Conservation (phyloP, 805 yeast genomes). For the Kodamaea neixiangensis region DNA sequence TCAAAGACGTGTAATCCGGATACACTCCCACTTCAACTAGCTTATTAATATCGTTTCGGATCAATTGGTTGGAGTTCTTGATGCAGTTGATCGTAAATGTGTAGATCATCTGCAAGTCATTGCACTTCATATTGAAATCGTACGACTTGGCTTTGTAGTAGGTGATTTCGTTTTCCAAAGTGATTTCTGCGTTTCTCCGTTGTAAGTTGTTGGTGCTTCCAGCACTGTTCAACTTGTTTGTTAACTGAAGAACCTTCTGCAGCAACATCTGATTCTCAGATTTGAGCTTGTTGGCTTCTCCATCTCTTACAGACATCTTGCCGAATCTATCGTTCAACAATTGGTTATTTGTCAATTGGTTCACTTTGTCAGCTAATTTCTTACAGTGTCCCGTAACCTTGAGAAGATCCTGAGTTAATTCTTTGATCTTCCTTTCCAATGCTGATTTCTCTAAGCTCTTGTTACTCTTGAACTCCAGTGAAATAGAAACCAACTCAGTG, state of each 20-base stretch:
- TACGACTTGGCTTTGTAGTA: slow-evolving; percentile 49
- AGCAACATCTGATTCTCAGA: slow-evolving; percentile 12
- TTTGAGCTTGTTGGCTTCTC: slow-evolving; percentile 9
- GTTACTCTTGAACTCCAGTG: slow-evolving; percentile 33
- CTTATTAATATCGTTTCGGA: slow-evolving; percentile 30
- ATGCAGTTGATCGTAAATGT: slow-evolving; percentile 30
- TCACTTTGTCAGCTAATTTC: slow-evolving; percentile 30
- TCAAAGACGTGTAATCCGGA: slow-evolving; percentile 29
- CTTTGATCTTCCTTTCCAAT: slow-evolving; percentile 29
- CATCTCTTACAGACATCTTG: slow-evolving; percentile 1
- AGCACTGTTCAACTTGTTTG: slow-evolving; percentile 24
- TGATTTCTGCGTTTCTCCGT: slow-evolving; percentile 21
- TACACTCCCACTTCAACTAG: slow-evolving; percentile 34
- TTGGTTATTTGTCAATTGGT: slow-evolving; percentile 15
- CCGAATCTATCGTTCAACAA: slow-evolving; percentile 11
- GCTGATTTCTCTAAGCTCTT: slow-evolving; percentile 22
- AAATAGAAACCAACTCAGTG: slow-evolving; percentile 27
- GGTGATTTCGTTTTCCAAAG: slow-evolving; percentile 42
- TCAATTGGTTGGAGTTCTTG: slow-evolving; percentile 25
- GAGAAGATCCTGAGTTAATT: slow-evolving; percentile 32
- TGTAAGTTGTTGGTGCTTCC: slow-evolving; percentile 17
- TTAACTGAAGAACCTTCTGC: slow-evolving; percentile 12
- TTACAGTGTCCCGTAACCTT: slow-evolving; percentile 31
- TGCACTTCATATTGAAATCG: slow-evolving; percentile 39
- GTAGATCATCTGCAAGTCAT: slow-evolving; percentile 39